Evolutionary conservation across 176 grass and related monocot genomes (phyloP).

Genomic region (Carex pumila): DNA sequence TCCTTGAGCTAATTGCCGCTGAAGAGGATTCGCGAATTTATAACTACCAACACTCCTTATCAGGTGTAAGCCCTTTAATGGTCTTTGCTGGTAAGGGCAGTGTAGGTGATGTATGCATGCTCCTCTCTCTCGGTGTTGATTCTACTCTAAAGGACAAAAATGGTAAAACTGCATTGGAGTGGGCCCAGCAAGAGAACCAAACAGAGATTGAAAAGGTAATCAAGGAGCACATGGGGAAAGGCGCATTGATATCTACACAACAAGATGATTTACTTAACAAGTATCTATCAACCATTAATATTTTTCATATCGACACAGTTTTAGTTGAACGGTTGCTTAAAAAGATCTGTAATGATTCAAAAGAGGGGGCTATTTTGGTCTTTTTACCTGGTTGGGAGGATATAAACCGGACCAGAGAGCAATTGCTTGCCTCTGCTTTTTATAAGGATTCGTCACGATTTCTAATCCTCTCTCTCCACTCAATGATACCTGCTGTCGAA

Average conservation of each 20-base stretch:
- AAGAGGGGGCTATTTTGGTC: constrained; percentile 76
- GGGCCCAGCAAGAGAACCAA: constrained; percentile 77
- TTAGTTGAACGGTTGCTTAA: constrained; percentile 63
- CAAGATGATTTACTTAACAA: constrained; percentile 63
- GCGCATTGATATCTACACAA: constrained; percentile 45
- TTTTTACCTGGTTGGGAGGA: constrained; percentile 99
- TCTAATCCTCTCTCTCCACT: constrained; percentile 76
- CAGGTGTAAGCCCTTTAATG: constrained; percentile 88
- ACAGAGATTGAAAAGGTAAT: constrained; percentile 55
- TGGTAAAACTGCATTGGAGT: constrained; percentile 59
- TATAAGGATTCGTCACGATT: constrained; percentile 63
- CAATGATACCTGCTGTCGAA: constrained; percentile 80
- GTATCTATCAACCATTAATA: constrained; percentile 68
- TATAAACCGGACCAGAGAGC: constrained; percentile 82
- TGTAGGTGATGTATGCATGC: constrained; percentile 76
- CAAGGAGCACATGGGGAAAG: constrained; percentile 58
- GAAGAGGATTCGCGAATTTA: constrained; percentile 60
- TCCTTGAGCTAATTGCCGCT: constrained; percentile 72
- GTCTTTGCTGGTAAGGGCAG: constrained; percentile 84
- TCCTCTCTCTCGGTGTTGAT: constrained; percentile 92
- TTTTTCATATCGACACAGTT: constrained; percentile 66
- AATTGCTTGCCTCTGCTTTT: constrained; percentile 56
- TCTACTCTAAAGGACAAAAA: constrained; percentile 56
- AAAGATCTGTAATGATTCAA: constrained; percentile 75
- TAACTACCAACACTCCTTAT: constrained; percentile 79